Conservation (phyloP, 2,329 filamentous ascomycete genomes). For the Lecanicillium sp. region DNA sequence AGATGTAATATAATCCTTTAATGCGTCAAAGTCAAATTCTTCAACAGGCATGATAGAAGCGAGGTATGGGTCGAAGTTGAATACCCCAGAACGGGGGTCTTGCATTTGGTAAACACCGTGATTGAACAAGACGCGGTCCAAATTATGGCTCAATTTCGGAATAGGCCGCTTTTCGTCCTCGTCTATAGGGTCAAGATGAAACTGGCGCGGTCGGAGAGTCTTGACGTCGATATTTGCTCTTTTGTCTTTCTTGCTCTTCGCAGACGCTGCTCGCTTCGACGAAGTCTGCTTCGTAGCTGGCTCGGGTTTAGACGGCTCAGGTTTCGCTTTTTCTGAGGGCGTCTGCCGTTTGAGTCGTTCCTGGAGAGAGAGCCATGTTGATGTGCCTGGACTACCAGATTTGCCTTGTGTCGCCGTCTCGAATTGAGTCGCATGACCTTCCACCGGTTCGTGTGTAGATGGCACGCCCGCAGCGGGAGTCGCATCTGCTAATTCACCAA, state of each 20-base stretch:
- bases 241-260: not conserved
- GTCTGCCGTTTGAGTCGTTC: too few relatives aligned
- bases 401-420: too few relatives aligned
- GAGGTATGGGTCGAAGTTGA: conserved; percentile 95
- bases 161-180: conserved; percentile 27
- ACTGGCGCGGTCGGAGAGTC: conserved; percentile 16
- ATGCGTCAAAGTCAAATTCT: conserved; percentile 84
- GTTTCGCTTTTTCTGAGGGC: too few relatives aligned
- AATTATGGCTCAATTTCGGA: conserved; percentile 60
- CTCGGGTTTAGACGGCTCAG: too few relatives aligned
- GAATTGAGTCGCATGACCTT: too few relatives aligned
- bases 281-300: too few relatives aligned
- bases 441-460: too few relatives aligned
- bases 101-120: conserved; percentile 86
- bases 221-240: conserved; percentile 17
- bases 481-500: not conserved
- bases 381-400: too few relatives aligned
- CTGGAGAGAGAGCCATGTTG: too few relatives aligned
- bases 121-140: conserved; percentile 93
- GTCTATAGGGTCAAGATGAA: conserved; percentile 23
- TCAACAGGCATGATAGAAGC: conserved; percentile 85
- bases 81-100: conserved; percentile 79
- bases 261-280: not conserved
- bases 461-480: too few relatives aligned
- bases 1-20: conserved; percentile 85